phyloP scores from a whole-genome alignment of 768 basidiomycete species.

The Tulasnella sp. region DNA sequence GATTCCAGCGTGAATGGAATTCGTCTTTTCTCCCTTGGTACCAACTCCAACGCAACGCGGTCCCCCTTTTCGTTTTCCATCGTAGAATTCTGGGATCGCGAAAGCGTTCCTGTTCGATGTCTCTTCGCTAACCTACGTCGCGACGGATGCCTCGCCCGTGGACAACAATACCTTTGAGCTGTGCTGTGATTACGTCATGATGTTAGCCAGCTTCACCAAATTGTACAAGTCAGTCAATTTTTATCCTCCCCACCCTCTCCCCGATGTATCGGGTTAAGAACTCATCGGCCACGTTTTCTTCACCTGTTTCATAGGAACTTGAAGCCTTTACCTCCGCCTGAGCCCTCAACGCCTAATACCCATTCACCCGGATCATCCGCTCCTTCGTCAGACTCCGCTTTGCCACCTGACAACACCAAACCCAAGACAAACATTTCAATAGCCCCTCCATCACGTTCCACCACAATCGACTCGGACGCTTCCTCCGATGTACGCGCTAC shows the following conservation, averaged over 20 bases:
- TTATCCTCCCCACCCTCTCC: no score
- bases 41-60: not conserved
- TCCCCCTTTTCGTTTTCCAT: no score
- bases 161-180: conserved; percentile 80
- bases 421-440: conserved; percentile 21
- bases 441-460: conserved; percentile 17
- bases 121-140: conserved; percentile 75
- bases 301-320: not conserved
- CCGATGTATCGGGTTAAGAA: not conserved
- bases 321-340: not conserved
- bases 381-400: not conserved
- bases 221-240: conserved; percentile 75
- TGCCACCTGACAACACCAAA: conserved; percentile 15
- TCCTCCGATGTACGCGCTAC: not conserved
- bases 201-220: conserved; percentile 74
- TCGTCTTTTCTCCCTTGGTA: not conserved
- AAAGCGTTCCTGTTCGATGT: conserved; percentile 93
- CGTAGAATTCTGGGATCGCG: conserved; percentile 78
- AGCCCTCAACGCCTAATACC: not conserved
- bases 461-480: conserved; percentile 3
- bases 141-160: conserved; percentile 85
- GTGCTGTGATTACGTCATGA: conserved; percentile 83
- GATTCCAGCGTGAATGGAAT: conserved; percentile 19
- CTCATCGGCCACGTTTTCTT: not conserved
- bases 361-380: conserved; percentile 15